Evolutionary conservation across 495 filamentous ascomycete genomes (phyloP).

Genomic region (Penicillium paxilli): DNA sequence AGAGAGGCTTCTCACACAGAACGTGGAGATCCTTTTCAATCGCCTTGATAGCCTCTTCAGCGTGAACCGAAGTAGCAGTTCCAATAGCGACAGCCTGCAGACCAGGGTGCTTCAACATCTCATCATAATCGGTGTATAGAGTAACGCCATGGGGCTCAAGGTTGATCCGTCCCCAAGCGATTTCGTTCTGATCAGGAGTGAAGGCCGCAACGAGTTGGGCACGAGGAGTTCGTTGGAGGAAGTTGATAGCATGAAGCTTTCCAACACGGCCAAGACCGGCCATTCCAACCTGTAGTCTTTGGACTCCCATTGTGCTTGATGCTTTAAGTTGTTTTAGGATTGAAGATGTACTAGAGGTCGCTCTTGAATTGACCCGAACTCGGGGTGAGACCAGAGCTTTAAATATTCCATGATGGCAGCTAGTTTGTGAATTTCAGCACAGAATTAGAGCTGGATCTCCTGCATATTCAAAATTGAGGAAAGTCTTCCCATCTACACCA

Average conservation of each 20-base stretch:
- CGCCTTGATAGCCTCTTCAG: slow-evolving; percentile 46
- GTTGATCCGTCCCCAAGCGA: slow-evolving; percentile 42
- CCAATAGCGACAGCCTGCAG: slow-evolving; percentile 50
- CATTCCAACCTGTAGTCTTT: slow-evolving; percentile 39
- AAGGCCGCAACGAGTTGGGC: slow-evolving; percentile 51
- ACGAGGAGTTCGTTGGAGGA: slow-evolving; percentile 41
- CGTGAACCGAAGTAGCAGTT: slow-evolving; percentile 42
- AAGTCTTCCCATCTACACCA: slow-evolving; percentile 3
- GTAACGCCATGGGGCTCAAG: slow-evolving; percentile 38
- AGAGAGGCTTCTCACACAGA: slow-evolving; percentile 53
- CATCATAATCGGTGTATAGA: slow-evolving; percentile 44
- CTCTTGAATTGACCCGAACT: too few relatives aligned
- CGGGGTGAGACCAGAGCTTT: slow-evolving; percentile 1
- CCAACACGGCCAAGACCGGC: slow-evolving; percentile 53
- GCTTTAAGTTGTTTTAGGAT: background rate
- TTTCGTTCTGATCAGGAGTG: slow-evolving; percentile 40
- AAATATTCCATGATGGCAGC: slow-evolving; percentile 7
- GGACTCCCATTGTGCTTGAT: slow-evolving; percentile 26
- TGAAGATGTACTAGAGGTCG: background rate
- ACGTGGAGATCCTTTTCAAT: slow-evolving; percentile 49
- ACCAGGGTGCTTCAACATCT: slow-evolving; percentile 50
- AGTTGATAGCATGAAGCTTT: slow-evolving; percentile 47
- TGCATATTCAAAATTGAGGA: background rate
- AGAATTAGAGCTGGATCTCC: background rate
- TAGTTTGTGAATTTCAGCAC: background rate